These are phyloP conservation scores for Candida dubliniensis DNA, from an alignment of 1,139 yeast genomes.

Conservation along the genomic window DNA sequence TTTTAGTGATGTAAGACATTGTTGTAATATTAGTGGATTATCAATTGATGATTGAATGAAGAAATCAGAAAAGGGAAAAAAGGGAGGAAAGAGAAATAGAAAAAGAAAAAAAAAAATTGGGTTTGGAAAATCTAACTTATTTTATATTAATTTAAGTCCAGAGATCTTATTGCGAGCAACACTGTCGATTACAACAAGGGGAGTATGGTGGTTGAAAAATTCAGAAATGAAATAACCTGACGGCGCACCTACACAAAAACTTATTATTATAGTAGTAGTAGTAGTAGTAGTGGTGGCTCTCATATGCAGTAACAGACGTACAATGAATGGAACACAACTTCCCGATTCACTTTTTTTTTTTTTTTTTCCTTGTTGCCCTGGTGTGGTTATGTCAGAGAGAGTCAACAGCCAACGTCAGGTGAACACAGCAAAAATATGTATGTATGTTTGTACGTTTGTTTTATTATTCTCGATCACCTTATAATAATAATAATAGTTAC, in stretches of 20 bases:
- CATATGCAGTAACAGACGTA: too few relatives aligned
- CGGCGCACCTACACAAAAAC: slow-evolving; percentile 2
- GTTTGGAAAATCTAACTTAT: slow-evolving; percentile 1
- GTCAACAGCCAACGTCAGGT: not conserved
- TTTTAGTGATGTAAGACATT: slow-evolving; percentile 49
- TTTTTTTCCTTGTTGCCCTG: not conserved
- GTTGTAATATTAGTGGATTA: slow-evolving; percentile 7
- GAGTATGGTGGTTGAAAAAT: slow-evolving; percentile 4
- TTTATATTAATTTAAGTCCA: not conserved
- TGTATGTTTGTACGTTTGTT: not conserved
- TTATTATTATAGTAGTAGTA: too few relatives aligned
- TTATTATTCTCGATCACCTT: too few relatives aligned
- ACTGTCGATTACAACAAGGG: not conserved
- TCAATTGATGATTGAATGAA: slow-evolving; percentile 4
- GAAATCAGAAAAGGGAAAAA: slow-evolving; percentile 13
- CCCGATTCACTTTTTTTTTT: slow-evolving; percentile 1
- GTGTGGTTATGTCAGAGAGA: too few relatives aligned
- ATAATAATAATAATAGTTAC: too few relatives aligned
- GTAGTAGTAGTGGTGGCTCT: too few relatives aligned
- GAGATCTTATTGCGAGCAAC: not conserved
- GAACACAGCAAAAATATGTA: not conserved
- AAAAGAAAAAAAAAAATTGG: slow-evolving; percentile 1
- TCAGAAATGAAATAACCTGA: slow-evolving; percentile 2
- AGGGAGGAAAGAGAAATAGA: slow-evolving; percentile 12
- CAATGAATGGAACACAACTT: slow-evolving; percentile 6